Conservation (phyloP, 2,329 filamentous ascomycete genomes). For the Nigrospora sphaerica region DNA sequence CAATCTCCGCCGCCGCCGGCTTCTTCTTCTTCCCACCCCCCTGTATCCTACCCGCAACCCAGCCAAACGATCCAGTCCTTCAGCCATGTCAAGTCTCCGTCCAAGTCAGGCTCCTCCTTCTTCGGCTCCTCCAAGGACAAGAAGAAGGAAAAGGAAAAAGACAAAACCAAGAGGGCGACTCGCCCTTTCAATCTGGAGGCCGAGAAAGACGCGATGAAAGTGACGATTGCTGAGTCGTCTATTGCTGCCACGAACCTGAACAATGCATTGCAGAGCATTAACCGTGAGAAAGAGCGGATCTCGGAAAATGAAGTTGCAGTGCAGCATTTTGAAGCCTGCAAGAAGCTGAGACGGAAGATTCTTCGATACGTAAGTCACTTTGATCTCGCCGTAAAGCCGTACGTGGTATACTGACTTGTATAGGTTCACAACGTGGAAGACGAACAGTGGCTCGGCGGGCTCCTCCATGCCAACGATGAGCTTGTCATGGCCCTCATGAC, state of each 20-base stretch:
- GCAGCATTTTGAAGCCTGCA: constrained; percentile 78
- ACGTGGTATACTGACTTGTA: constrained; percentile 10
- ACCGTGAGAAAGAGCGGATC: constrained; percentile 80
- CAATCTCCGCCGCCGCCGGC: constrained; percentile 19
- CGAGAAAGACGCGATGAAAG: constrained; percentile 81
- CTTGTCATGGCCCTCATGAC: constrained; percentile 91
- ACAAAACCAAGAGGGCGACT: constrained; percentile 50
- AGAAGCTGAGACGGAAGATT: constrained; percentile 74
- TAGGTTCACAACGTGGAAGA: constrained; percentile 84
- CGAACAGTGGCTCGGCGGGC: constrained; percentile 84
- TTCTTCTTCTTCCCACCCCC: constrained; percentile 21
- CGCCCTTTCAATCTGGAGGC: constrained; percentile 75
- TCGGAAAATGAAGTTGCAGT: constrained; percentile 75
- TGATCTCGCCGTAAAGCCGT: no score
- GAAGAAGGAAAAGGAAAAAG: constrained; percentile 37
- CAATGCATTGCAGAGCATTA: constrained; percentile 84
- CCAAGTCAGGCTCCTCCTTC: constrained; percentile 30
- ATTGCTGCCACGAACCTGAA: constrained; percentile 86
- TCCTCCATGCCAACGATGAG: constrained; percentile 92
- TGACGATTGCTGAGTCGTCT: constrained; percentile 80
- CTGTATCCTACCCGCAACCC: constrained; percentile 17
- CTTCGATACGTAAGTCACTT: constrained; percentile 62
- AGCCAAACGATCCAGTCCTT: constrained; percentile 28
- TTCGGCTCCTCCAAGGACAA: constrained; percentile 40
- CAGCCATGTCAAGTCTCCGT: constrained; percentile 25